Base-by-base conservation (phyloP, 2,329 filamentous ascomycete genomes). In the Huntiella omanensis region DNA sequence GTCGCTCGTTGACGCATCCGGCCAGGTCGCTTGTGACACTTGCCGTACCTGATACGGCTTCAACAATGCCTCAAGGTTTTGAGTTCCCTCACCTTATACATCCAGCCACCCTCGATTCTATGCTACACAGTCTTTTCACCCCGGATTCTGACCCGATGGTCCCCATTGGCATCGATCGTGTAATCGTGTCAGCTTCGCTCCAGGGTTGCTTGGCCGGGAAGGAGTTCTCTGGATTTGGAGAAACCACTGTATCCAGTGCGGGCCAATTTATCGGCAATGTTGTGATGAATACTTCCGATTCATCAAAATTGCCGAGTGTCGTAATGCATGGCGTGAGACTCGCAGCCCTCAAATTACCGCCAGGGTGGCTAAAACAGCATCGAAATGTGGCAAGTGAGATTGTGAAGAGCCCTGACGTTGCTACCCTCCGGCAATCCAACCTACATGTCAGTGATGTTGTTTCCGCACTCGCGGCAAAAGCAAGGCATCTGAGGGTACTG, bases 71-170 rank as follows among this genome's bases (percentile, higher is more conserved):
- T 0, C 60, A 60, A 35, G 57, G 63, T 11, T 73, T 67, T 45
- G 71, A 75, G 53, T 73, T 65, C 49, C 60, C 64, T 3, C 69
- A 74, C 51, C 48, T 73, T 4, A 64, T 77, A n/a, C 73, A 77
- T 51, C 73, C 73, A 0, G 64, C 68, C 3, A 73, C 71, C 0
- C 59, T 77, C 10, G 73, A 77, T 52, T 58, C 67, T 2, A 66
- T 75, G 55, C 65, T 77, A 17, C 73, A 77, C 46, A 63, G 64
- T 0, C 59, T 69, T 1, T 66, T 75, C 43, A 57, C 71, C 2
- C 59, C 64, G 4, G 57, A 60, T 3, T 39, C 37, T 5, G 56
- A 58, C 7, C 61, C 67, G 2, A 73, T 71, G 68, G 63, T 73
- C 0, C 69, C 70, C 0, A 65, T 64, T 0, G 62, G 56, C 13